These are phyloP conservation scores for Daedalea quercina DNA, from an alignment of 768 basidiomycete species.

Conservation along the genomic window DNA sequence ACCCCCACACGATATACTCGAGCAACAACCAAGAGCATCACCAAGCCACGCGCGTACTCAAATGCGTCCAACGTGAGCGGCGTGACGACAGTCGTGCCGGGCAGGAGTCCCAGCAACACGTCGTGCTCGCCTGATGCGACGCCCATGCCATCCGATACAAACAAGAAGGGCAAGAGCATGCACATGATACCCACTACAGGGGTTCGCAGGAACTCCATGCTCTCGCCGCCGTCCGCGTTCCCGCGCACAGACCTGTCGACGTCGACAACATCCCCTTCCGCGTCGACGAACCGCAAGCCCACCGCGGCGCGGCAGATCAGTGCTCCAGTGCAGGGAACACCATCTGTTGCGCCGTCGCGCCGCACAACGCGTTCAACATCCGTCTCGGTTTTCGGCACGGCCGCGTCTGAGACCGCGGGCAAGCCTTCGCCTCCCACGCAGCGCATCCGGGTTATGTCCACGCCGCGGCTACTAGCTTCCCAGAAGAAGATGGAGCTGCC, in stretches of 20 bases:
- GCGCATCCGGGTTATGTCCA: constrained; percentile 18
- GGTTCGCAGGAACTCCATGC: constrained; percentile 23
- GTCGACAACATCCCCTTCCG: constrained; percentile 8
- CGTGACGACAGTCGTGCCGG: constrained; percentile 39
- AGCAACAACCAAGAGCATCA: constrained; percentile 33
- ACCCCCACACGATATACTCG: constrained; percentile 47
- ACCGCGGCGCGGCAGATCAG: constrained; percentile 20
- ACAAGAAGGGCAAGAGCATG: constrained; percentile 15
- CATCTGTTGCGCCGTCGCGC: constrained; percentile 16
- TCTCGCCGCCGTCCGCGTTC: constrained; percentile 28
- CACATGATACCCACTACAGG: constrained; percentile 2
- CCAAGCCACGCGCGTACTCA: constrained; percentile 50
- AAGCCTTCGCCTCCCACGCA: constrained; percentile 10
- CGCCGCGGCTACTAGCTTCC: constrained; percentile 10
- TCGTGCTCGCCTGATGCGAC: constrained; percentile 46
- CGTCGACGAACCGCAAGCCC: neutral
- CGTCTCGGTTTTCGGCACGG: constrained; percentile 14
- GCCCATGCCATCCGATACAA: constrained; percentile 37
- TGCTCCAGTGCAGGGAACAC: constrained; percentile 9
- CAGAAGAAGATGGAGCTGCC: constrained; percentile 6
- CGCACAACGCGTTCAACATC: constrained; percentile 18
- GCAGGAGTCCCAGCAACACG: constrained; percentile 15
- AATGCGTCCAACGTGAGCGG: constrained; percentile 43
- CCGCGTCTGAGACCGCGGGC: constrained; percentile 17
- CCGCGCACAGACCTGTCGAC: constrained; percentile 33